A percentile compares a stretch with the other conserved stretches of the same genome.
Conservation (phyloP, 805 yeast species). For the Teunomyces aglyptinius region DNA sequence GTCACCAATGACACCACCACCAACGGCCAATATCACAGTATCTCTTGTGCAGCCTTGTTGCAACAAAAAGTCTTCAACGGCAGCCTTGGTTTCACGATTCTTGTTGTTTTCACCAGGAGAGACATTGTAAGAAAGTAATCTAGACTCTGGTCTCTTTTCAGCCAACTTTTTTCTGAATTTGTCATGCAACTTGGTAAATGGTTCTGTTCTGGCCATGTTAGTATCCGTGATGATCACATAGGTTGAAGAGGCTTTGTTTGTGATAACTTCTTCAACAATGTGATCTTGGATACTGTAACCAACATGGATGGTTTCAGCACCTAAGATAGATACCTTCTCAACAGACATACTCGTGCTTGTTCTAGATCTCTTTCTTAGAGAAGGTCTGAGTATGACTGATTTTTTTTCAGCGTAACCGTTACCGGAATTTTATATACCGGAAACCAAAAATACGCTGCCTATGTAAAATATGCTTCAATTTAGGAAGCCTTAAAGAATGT, state of each 20-base stretch:
- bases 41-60: slow-evolving; percentile 90
- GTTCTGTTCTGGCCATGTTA: slow-evolving; percentile 67
- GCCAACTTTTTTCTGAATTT: slow-evolving; percentile 41
- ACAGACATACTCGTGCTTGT: slow-evolving; percentile 16
- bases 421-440: neutral
- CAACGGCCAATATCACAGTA: slow-evolving; percentile 89
- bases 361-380: neutral
- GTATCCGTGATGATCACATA: slow-evolving; percentile 89
- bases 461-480: too few species aligned
- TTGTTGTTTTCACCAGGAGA: slow-evolving; percentile 94
- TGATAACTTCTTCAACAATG: slow-evolving; percentile 65
- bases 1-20: slow-evolving; percentile 98
- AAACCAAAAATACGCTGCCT: too few species aligned
- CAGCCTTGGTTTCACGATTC: slow-evolving; percentile 84
- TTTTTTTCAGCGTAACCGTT: slow-evolving; percentile 5
- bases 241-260: slow-evolving; percentile 73
- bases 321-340: slow-evolving; percentile 71
- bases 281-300: slow-evolving; percentile 80
- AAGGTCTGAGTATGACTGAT: slow-evolving; percentile 4
- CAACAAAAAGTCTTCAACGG: slow-evolving; percentile 86
- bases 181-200: slow-evolving; percentile 46
- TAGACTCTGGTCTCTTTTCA: slow-evolving; percentile 47
- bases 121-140: slow-evolving; percentile 71
- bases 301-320: slow-evolving; percentile 80
- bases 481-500: too few species aligned